Conservation (phyloP, 2,329 filamentous ascomycete species). For the Colletotrichum gigasporum region DNA sequence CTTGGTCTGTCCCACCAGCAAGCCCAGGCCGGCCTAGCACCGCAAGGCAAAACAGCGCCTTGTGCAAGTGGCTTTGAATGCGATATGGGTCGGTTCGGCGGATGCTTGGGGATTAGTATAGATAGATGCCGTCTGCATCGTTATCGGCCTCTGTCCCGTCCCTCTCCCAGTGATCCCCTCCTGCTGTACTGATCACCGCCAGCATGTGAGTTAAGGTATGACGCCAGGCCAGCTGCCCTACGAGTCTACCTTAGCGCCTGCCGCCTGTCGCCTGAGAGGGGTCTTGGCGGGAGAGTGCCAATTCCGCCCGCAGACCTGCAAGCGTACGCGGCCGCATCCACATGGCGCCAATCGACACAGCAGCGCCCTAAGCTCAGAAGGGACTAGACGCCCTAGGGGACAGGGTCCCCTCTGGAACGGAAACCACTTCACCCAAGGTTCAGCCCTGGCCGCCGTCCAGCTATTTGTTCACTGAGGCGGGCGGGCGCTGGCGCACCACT, state of each 20-base stretch:
- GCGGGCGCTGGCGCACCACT: too few species aligned
- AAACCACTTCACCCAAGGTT: neutral
- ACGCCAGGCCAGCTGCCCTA: neutral
- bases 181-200: slow-evolving; percentile 16
- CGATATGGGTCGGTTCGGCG: too few species aligned
- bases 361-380: neutral
- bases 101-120: too few species aligned
- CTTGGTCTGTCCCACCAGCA: slow-evolving; percentile 5
- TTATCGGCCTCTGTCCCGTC: neutral
- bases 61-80: neutral
- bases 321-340: slow-evolving; percentile 29
- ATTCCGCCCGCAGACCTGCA: slow-evolving; percentile 22
- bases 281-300: slow-evolving; percentile 24
- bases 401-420: neutral
- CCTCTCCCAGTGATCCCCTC: neutral
- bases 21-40: neutral
- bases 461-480: neutral
- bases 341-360: slow-evolving; percentile 8
- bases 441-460: neutral
- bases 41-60: neutral
- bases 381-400: slow-evolving; percentile 1
- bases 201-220: slow-evolving; percentile 24
- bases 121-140: neutral
- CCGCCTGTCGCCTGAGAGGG: slow-evolving; percentile 9
- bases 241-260: neutral